Evolutionary conservation across 805 yeast species (phyloP), one percentile per base, ranked within the genome.

Genomic region (Cyberlindnera galapagoensis): DNA sequence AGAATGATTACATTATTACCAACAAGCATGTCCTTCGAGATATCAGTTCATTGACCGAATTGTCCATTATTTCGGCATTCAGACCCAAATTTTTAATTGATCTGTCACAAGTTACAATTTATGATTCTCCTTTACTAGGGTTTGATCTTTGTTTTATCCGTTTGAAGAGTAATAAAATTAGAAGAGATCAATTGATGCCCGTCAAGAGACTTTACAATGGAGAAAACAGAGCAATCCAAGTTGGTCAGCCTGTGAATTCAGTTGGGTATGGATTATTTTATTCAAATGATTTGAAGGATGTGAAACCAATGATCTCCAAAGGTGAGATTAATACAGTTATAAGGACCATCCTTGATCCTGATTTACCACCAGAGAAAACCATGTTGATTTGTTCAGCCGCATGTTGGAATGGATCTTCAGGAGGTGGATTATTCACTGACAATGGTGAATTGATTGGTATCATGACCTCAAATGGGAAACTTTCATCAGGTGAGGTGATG

Each of bases 331-430:
- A 46, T 33, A 35, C 40, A 4, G 19, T 46, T 1, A 37, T 47
- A 4, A 24, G 33, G 3, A 24, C 34, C n/a, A 35, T 36, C 12
- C 12, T 44, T 9, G 49, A 42, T n/a, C 6, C 9, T 8, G 28
- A 33, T 8, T 31, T 30, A 2, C 12, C 11, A 4, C n/a, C 18
- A 18, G 37, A 39, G 7, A 26, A 18, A 10, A 34, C 53, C 1
- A 32, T 52, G 38, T 13, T 52, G n/a, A 28, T 52, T 3, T 49
- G 39, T 3, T 45, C 52, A 10, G 52, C 55, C 5, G 43, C 47
- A 12, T 52, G 56, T 24, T 52, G 56, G 56, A 52, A 50, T 30
- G 56, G 56, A 3, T 49, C 54, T 11, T 46, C 52, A 9, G 56
- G 56, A 6, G 56, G 56, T 5, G 55, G 56, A 1, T 15, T 50